phyloP scores from a whole-genome alignment of 1,139 yeast species.

The Yamadazyma sp. region DNA sequence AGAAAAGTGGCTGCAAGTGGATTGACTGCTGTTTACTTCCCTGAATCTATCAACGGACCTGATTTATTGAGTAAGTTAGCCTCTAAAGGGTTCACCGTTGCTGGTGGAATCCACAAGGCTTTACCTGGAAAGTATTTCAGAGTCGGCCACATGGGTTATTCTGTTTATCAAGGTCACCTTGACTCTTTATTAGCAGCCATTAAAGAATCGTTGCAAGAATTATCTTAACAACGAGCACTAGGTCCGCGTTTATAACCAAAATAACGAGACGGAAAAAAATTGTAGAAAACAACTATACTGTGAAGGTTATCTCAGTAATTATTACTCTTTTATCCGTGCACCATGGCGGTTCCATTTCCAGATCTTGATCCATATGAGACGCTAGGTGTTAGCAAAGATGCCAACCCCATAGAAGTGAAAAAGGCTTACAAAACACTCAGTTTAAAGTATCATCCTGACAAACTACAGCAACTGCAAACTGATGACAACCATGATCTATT shows the following conservation, averaged over 20 bases:
- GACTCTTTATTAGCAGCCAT: conserved; percentile 37
- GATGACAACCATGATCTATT: conserved; percentile 37
- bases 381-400: conserved; percentile 42
- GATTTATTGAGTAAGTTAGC: conserved; percentile 57
- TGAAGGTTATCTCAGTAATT: too few relatives aligned
- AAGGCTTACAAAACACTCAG: conserved; percentile 73
- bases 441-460: conserved; percentile 78
- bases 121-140: conserved; percentile 83
- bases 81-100: conserved; percentile 72
- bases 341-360: conserved; percentile 46
- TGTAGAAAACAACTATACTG: neutral
- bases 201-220: conserved; percentile 36
- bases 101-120: conserved; percentile 88
- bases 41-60: conserved; percentile 69
- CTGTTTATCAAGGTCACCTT: conserved; percentile 46
- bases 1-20: conserved; percentile 79
- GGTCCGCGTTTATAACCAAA: neutral
- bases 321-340: too few relatives aligned
- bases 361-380: conserved; percentile 69
- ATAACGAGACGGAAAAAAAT: too few relatives aligned
- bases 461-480: conserved; percentile 41
- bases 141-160: conserved; percentile 91
- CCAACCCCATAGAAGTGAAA: conserved; percentile 59
- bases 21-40: conserved; percentile 82
- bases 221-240: conserved; percentile 8